Evolutionary conservation across 305 asterid species (phyloP).

Genomic region (Fraxinus floribunda): DNA sequence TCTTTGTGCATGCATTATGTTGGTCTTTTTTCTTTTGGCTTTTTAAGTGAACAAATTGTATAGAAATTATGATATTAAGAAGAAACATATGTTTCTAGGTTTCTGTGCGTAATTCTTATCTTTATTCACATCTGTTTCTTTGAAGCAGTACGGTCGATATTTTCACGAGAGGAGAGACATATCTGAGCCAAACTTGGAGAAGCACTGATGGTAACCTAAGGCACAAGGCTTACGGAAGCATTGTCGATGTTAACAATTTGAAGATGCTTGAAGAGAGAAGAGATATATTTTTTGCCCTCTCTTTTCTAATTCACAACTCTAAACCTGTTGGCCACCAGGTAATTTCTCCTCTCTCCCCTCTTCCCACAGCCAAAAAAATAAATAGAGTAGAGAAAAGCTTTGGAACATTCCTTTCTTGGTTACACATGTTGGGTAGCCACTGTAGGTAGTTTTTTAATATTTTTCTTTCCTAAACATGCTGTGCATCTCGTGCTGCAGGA

Average conservation of each 20-base stretch:
- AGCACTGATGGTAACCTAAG: constrained; percentile 44
- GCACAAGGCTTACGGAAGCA: constrained; percentile 56
- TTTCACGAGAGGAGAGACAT: constrained; percentile 43
- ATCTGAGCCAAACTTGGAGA: constrained; percentile 38
- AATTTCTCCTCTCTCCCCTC: constrained; percentile 19
- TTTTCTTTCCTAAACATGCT: constrained; percentile 14
- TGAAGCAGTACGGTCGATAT: constrained; percentile 35
- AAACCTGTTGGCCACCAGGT: constrained; percentile 99
- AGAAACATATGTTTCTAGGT: not conserved
- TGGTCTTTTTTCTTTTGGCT: not conserved
- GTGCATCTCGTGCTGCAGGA: constrained; percentile 60
- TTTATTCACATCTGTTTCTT: constrained; percentile 5
- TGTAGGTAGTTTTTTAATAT: constrained; percentile 1
- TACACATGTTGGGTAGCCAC: not conserved
- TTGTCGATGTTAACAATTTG: constrained; percentile 63
- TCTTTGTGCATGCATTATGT: not conserved
- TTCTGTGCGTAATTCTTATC: constrained; percentile 1
- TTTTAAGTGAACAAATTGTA: not conserved
- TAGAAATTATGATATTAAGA: not conserved
- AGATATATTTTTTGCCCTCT: constrained; percentile 67
- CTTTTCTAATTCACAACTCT: constrained; percentile 82
- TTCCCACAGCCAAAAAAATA: not conserved
- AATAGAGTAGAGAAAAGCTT: not conserved
- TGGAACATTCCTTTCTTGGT: not conserved
- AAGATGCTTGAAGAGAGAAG: constrained; percentile 77